Evolutionary conservation across 1,284 basidiomycete species (phyloP).

Genomic region (Sporisorium sorghi): DNA sequence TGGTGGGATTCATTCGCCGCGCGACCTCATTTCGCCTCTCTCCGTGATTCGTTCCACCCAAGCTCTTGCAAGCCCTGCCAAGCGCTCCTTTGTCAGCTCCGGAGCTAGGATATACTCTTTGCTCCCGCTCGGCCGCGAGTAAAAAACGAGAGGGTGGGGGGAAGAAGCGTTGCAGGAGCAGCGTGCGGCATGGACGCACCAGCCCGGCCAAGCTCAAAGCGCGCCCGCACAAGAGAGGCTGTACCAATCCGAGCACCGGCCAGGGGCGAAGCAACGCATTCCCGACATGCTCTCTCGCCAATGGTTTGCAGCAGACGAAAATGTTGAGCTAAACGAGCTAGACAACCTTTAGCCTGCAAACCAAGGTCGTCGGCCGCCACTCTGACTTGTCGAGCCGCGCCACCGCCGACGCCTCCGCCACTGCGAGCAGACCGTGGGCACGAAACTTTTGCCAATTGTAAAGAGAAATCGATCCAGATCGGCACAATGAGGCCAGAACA

Average conservation of each 20-base stretch:
- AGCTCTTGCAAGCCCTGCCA: background rate
- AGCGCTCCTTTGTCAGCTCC: constrained; percentile 16
- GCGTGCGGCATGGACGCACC: background rate
- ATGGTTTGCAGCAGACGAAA: constrained; percentile 8
- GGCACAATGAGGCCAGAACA: background rate
- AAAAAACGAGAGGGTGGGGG: no score
- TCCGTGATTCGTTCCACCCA: background rate
- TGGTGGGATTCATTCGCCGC: constrained; percentile 16
- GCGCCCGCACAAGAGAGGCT: background rate
- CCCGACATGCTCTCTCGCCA: constrained; percentile 15
- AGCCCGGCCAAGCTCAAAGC: constrained; percentile 8
- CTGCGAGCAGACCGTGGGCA: background rate
- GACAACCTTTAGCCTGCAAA: constrained; percentile 3
- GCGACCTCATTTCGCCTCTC: constrained; percentile 3
- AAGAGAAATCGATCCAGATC: background rate
- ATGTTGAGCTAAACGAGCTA: constrained; percentile 20
- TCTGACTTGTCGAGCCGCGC: constrained; percentile 2
- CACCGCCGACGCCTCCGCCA: constrained; percentile 18
- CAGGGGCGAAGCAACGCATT: constrained; percentile 22
- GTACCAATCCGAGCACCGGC: constrained; percentile 4
- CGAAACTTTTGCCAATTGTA: background rate
- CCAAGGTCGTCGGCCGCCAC: constrained; percentile 18
- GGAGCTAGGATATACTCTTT: constrained; percentile 3
- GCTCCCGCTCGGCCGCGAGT: no score
- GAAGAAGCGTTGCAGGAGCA: background rate